Evolutionary conservation across 257 asterid species (phyloP).

Genomic region (Cinchona pubescens): DNA sequence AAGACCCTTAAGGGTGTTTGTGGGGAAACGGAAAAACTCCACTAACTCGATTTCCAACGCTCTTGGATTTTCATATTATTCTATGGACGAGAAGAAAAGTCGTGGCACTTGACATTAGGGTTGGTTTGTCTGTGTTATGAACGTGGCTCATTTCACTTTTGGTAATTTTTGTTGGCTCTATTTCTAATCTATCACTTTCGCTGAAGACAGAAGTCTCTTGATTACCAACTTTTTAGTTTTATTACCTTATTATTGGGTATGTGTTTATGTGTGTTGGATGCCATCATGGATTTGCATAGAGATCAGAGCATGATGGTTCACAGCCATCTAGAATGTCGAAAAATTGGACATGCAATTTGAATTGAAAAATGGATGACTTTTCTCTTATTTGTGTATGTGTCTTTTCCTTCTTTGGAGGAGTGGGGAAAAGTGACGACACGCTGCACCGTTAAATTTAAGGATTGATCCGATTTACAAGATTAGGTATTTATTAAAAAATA

Average conservation of each 20-base stretch:
- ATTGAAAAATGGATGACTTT: neutral
- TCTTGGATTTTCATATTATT: conserved; percentile 36
- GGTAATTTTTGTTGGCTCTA: conserved; percentile 16
- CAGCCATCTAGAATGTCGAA: conserved; percentile 7
- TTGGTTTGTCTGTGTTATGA: conserved; percentile 29
- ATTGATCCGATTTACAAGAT: too few relatives aligned
- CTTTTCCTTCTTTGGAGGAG: too few relatives aligned
- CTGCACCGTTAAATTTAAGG: too few relatives aligned
- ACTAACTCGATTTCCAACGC: conserved; percentile 44
- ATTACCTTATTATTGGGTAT: conserved; percentile 29
- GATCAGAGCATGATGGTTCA: conserved; percentile 14
- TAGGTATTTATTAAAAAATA: too few relatives aligned
- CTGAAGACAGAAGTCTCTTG: conserved; percentile 26
- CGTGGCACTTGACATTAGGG: conserved; percentile 27
- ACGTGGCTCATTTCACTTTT: conserved; percentile 30
- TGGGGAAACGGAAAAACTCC: conserved; percentile 40
- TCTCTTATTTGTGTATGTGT: neutral
- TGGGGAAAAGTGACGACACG: too few relatives aligned
- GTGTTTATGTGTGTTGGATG: conserved; percentile 12
- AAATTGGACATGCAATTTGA: conserved; percentile 4
- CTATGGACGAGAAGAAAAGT: conserved; percentile 32
- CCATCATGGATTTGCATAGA: neutral
- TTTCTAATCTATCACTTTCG: conserved; percentile 25
- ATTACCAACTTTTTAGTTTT: conserved; percentile 36
- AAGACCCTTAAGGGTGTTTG: conserved; percentile 45